Conservation (phyloP, 2,329 filamentous ascomycete genomes). For the Periconia macrospinosa region DNA sequence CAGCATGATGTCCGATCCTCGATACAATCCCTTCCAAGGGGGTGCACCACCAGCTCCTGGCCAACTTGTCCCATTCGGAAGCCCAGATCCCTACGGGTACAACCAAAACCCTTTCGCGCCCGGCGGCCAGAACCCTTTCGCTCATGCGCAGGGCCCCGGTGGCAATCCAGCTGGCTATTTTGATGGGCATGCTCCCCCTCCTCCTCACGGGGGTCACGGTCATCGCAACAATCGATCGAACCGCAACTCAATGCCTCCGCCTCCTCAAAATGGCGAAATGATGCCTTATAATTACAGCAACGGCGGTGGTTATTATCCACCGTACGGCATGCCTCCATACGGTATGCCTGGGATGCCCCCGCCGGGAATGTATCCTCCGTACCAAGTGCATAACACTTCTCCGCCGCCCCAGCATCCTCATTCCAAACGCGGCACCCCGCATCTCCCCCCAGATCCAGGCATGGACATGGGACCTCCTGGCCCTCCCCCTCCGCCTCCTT, state of each 20-base stretch:
- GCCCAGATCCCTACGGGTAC: constrained; percentile 43
- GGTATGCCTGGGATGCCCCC: constrained; percentile 28
- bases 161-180: constrained; percentile 42
- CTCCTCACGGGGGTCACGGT: constrained; percentile 4
- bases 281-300: constrained; percentile 37
- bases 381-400: constrained; percentile 21
- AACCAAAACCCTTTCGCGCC: constrained; percentile 33
- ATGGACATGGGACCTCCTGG: constrained; percentile 13
- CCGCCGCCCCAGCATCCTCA: constrained; percentile 30
- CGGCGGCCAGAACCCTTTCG: constrained; percentile 41
- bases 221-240: constrained; percentile 25
- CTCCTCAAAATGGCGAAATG: constrained; percentile 30
- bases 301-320: constrained; percentile 29
- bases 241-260: constrained; percentile 39
- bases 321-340: constrained; percentile 31
- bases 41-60: constrained; percentile 23
- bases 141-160: constrained; percentile 22
- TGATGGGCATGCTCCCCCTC: constrained; percentile 16
- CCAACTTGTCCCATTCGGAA: constrained; percentile 37
- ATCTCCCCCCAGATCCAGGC: constrained; percentile 23
- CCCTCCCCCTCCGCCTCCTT: constrained; percentile 22
- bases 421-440: constrained; percentile 33
- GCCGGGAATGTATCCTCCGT: constrained; percentile 29
- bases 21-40: constrained; percentile 28
- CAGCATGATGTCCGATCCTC: constrained; percentile 42